Base-by-base conservation (phyloP, 108 stramenopile species). In the Mayamaea pseudoterrestris region DNA sequence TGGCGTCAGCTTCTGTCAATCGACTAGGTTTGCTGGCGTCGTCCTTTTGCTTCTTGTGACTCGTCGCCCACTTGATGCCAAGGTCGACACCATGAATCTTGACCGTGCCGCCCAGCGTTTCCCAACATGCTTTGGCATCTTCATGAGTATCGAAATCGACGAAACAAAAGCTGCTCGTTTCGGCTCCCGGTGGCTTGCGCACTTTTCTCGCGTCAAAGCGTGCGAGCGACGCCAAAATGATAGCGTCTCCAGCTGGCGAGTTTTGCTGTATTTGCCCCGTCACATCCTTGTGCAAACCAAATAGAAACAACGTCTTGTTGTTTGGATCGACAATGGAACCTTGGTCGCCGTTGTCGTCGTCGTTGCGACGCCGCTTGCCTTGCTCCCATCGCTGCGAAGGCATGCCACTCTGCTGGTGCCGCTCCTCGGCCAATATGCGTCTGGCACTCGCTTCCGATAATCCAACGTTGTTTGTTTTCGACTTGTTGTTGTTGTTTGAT, bases 281-380 rank as follows among this genome's bases (percentile, higher is more conserved):
- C 1, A 67, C 69, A 69, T 91, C 90, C 31, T 69, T 65, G 61
- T 84, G 80, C 12, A 86, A 48, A 3, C 90, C 90, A 50, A 82
- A 69, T 18, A 91, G 23, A 59, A 87, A 87, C 39, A 91, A 60
- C 7, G 76, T 76, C 5, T 48, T 50, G 50, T 72, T 60, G 12
- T 57, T 58, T 2, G 72, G 76, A 71, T 83, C 80, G n/a, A 60
- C 31, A 1, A 57, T 55, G 25, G 68, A 67, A 40, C 55, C 18
- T 20, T 57, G 37, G 12, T 67, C 62, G 25, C 66, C 58, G 11
- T 65, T 31, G 23, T 44, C 17, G 39, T 66, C 47, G 12, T 46
- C 41, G 35, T 36, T 63, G 44, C 66, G 16, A 14, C 12, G 14
- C 2, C 25, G 17, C 16, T 54, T 41, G 5, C 21, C 5, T 13